These are phyloP conservation scores for Fusarium dimerum DNA, from an alignment of 2,329 filamentous ascomycete species.

Conservation along the genomic window DNA sequence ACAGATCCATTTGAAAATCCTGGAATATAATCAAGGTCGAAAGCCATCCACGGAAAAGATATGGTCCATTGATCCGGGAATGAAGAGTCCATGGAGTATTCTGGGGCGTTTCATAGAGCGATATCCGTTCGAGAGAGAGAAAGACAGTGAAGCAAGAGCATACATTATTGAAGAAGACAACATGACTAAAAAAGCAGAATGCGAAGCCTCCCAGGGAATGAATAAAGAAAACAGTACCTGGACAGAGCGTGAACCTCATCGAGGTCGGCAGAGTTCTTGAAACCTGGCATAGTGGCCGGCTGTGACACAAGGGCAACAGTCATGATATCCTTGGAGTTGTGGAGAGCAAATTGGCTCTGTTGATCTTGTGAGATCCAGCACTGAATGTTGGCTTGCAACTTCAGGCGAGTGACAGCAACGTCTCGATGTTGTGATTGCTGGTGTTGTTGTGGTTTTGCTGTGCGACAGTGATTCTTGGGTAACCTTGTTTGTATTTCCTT, in stretches of 20 bases:
- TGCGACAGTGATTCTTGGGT: slow-evolving; percentile 32
- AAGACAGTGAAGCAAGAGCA: slow-evolving; percentile 26
- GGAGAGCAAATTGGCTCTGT: slow-evolving; percentile 31
- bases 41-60: slow-evolving; percentile 9
- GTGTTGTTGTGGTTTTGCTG: slow-evolving; percentile 19
- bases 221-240: slow-evolving; percentile 60
- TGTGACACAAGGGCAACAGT: slow-evolving; percentile 49
- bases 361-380: slow-evolving; percentile 31
- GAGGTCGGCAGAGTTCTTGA: slow-evolving; percentile 54
- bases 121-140: slow-evolving; percentile 22
- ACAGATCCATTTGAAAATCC: slow-evolving; percentile 29
- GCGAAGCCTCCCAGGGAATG: slow-evolving; percentile 43
- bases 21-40: slow-evolving; percentile 8
- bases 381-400: slow-evolving; percentile 29
- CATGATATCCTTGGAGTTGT: slow-evolving; percentile 46
- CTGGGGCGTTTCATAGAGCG: slow-evolving; percentile 17
- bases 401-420: slow-evolving; percentile 30
- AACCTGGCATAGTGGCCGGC: slow-evolving; percentile 54
- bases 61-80: slow-evolving; percentile 6
- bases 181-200: slow-evolving; percentile 35
- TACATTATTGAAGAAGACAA: slow-evolving; percentile 33
- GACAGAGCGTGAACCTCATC: slow-evolving; percentile 61
- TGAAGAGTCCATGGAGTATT: slow-evolving; percentile 10
- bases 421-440: slow-evolving; percentile 17
- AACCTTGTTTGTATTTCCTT: slow-evolving; percentile 21